These are phyloP conservation scores for Mucor piriformis DNA, from an alignment of 371 early-diverging fungal species.

Conservation along the genomic window DNA sequence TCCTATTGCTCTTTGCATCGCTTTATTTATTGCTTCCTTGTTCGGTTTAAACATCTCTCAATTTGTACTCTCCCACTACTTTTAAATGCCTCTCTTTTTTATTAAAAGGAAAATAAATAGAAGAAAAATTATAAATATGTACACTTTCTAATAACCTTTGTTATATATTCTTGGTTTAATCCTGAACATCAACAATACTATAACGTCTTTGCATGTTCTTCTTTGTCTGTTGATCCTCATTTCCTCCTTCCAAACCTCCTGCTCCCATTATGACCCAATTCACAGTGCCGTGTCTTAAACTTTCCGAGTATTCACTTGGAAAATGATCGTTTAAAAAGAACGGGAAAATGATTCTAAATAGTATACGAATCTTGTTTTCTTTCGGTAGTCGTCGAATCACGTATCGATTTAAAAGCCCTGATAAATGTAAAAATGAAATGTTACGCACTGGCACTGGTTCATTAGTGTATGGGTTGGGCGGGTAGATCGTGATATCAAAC, in stretches of 20 bases:
- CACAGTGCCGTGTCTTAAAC: conserved; percentile 52
- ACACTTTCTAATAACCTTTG: no score
- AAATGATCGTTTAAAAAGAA: conserved; percentile 68
- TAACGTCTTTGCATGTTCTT: conserved; percentile 14
- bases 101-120: not conserved
- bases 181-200: conserved; percentile 26
- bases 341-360: conserved; percentile 56
- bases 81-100: conserved; percentile 21
- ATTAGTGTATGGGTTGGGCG: conserved; percentile 59
- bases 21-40: conserved; percentile 76
- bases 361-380: conserved; percentile 54
- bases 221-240: conserved; percentile 14
- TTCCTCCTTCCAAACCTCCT: conserved; percentile 30
- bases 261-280: conserved; percentile 48
- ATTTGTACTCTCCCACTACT: conserved; percentile 71
- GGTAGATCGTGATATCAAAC: conserved; percentile 56
- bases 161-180: no score
- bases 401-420: conserved; percentile 55
- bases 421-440: conserved; percentile 62
- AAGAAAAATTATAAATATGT: no score
- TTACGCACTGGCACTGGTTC: conserved; percentile 59
- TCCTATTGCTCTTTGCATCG: conserved; percentile 71
- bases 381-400: conserved; percentile 52
- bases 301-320: conserved; percentile 58
- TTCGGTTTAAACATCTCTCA: conserved; percentile 82